Evolutionary conservation across 352 stramenopile species (phyloP).

Genomic region (Phytophthora megakarya): DNA sequence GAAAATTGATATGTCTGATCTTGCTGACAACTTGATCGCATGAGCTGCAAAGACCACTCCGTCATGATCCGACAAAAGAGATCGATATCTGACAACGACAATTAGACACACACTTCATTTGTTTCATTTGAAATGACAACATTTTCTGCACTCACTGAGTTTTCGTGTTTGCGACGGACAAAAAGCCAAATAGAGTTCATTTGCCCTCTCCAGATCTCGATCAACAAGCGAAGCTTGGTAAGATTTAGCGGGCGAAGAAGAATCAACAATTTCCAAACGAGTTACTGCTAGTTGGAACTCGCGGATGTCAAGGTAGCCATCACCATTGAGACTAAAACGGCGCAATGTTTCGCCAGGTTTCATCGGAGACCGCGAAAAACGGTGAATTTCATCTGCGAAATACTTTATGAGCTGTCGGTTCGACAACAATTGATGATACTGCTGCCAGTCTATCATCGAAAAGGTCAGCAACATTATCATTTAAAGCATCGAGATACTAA

Average conservation of each 20-base stretch:
- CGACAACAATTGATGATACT: slow-evolving; percentile 67
- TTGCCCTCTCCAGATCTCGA: slow-evolving; percentile 35
- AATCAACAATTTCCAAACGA: slow-evolving; percentile 60
- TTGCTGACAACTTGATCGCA: slow-evolving; percentile 50
- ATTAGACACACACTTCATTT: no score
- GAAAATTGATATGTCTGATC: slow-evolving; percentile 19
- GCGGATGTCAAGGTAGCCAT: slow-evolving; percentile 70
- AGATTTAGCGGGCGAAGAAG: not conserved
- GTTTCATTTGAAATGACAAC: no score
- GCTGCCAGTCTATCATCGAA: slow-evolving; percentile 57
- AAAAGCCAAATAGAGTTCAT: slow-evolving; percentile 72
- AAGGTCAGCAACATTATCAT: not conserved
- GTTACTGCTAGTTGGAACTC: slow-evolving; percentile 81
- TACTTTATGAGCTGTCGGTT: slow-evolving; percentile 62
- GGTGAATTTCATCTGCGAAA: slow-evolving; percentile 63
- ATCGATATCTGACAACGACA: slow-evolving; percentile 67
- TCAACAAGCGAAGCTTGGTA: slow-evolving; percentile 14
- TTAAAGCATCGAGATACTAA: not conserved
- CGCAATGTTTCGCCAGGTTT: slow-evolving; percentile 75
- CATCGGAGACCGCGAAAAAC: slow-evolving; percentile 61
- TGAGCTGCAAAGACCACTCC: slow-evolving; percentile 72
- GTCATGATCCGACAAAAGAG: slow-evolving; percentile 84
- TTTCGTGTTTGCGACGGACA: slow-evolving; percentile 70
- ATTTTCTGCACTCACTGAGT: slow-evolving; percentile 50
- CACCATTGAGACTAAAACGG: slow-evolving; percentile 78